Evolutionary conservation across 345 rosid species (phyloP), one percentile per base, ranked within the genome.

Genomic region (Trapa incisa): DNA sequence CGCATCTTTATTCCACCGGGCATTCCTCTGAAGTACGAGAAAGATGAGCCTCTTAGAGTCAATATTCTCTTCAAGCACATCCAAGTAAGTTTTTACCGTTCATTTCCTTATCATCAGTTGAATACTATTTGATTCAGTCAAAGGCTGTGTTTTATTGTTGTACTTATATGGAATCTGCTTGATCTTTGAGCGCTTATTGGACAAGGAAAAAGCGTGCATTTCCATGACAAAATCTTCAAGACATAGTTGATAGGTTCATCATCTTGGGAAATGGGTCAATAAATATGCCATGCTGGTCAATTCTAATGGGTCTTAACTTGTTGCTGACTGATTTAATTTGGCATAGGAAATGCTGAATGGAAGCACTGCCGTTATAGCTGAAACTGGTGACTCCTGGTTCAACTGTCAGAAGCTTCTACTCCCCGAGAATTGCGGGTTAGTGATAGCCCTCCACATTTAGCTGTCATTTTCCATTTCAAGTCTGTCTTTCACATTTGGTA

Each of bases 31-130:
- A 80, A 69, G 73, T 29, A 62, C 47, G 84, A 39, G 75, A 80
- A 81, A 68, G 69, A 83, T 60, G 89, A 87, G 70, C 84, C 85
- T 75, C 82, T 87, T 38, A 76, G 85, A 77, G 86, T 85, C 74
- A 87, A 83, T 76, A 70, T 87, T 50, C 81, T 87, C 50, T 85
- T 87, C 75, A 85, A 83, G 77, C 89, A 87, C 80, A 83, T 87
- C 74, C 92, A 87, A 87, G 92, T 87, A 77, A 62, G 67, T 75
- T 12, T 6, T 57, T 22, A 16, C 29, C 6, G 10, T 7, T 57
- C 6, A 29, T 47, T 2, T 22, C 1, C 36, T 57, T 6, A 29
- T 57, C 61, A 29, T 57, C 36, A 29, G 32, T 11, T 2, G 22
- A 9, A 4, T 8, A 6, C 61, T 57, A 32, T 6, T 9, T 32